These are phyloP conservation scores for Paracamarosporium sp. DNA, from an alignment of 2,329 filamentous ascomycete genomes.

Conservation along the genomic window DNA sequence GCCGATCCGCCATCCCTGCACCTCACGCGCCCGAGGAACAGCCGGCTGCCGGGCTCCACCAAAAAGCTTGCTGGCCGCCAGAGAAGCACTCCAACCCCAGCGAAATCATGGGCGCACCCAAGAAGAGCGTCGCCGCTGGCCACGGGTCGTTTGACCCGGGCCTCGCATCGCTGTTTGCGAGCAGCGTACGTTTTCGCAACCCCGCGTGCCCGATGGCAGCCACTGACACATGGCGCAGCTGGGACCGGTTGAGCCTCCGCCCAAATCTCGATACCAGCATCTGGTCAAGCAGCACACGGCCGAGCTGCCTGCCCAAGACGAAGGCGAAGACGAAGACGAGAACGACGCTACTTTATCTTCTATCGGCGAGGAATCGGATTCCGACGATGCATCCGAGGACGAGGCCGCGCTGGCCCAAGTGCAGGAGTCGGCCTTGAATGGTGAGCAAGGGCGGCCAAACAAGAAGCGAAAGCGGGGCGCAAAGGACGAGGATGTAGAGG, in stretches of 20 bases:
- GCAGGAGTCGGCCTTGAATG: constrained; percentile 31
- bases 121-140: constrained; percentile 26
- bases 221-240: constrained; percentile 27
- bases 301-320: too few species aligned
- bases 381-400: constrained; percentile 31
- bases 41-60: too few species aligned
- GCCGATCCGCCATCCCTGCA: constrained; percentile 9
- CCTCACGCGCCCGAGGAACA: too few species aligned
- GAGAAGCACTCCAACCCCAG: constrained; percentile 35
- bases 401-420: constrained; percentile 34
- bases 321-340: constrained; percentile 35
- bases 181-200: constrained; percentile 40
- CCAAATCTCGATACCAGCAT: constrained; percentile 48
- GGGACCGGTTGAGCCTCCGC: constrained; percentile 47
- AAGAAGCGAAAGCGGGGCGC: constrained; percentile 59
- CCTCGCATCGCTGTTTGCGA: constrained; percentile 57
- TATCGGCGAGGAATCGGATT: constrained; percentile 16
- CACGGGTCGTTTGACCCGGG: constrained; percentile 51
- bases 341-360: constrained; percentile 5
- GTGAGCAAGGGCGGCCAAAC: constrained; percentile 34
- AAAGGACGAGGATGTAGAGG: constrained; percentile 73
- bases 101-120: constrained; percentile 17
- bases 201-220: constrained; percentile 2
- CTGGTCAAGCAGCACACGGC: constrained; percentile 24
- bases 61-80: constrained; percentile 46